Percentiles rank a stretch among this genome's conserved stretches.
Conservation (phyloP, 345 rosid species). For the Pelargonium nanum region DNA sequence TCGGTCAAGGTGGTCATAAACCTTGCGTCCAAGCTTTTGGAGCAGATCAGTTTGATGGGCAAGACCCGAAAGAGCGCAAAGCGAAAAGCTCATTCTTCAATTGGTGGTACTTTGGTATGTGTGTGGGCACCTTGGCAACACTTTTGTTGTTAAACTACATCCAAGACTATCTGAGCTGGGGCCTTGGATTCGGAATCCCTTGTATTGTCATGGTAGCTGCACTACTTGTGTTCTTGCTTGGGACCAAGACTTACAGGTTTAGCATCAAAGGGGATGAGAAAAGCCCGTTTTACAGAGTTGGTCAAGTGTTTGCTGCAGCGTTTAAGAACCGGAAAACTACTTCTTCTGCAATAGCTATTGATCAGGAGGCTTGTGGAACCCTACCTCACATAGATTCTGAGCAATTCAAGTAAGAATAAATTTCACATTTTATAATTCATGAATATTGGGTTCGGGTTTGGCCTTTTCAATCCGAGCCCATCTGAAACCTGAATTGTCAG, state of each 20-base stretch:
- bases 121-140: constrained; percentile 19
- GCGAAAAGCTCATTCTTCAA: constrained; percentile 45
- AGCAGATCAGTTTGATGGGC: constrained; percentile 47
- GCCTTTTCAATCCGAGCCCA: no score
- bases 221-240: constrained; percentile 27
- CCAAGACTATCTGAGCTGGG: constrained; percentile 48
- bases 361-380: constrained; percentile 12
- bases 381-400: constrained; percentile 8
- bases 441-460: no score
- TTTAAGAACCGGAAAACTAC: constrained; percentile 22
- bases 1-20: constrained; percentile 45
- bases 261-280: constrained; percentile 14
- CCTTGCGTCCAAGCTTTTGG: constrained; percentile 54
- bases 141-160: constrained; percentile 33
- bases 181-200: constrained; percentile 40
- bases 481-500: no score
- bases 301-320: constrained; percentile 33
- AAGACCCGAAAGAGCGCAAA: constrained; percentile 24
- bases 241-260: constrained; percentile 34
- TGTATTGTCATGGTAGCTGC: constrained; percentile 29
- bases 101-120: constrained; percentile 47
- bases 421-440: not conserved
- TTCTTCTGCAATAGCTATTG: constrained; percentile 9
- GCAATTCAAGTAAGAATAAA: constrained; percentile 20
- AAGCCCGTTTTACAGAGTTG: constrained; percentile 36